A percentile compares a stretch with the other conserved stretches of the same genome.
Evolutionary conservation across 139 green algal genomes (phyloP).

Genomic region (Chlamydomonas schloesseri): DNA sequence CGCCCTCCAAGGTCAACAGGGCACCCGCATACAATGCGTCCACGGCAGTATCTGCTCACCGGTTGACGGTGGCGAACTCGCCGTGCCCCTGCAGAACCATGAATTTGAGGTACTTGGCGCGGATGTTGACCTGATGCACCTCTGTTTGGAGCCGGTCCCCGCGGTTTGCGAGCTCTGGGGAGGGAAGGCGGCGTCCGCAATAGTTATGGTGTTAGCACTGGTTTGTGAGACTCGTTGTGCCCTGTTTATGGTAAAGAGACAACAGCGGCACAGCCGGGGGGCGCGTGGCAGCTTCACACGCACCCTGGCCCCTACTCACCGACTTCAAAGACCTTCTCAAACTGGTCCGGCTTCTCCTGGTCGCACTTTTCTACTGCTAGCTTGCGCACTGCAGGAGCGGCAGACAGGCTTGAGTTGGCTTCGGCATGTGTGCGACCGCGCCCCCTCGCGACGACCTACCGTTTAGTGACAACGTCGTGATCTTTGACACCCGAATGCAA

Average conservation of each 20-base stretch:
- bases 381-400: slow-evolving; percentile 50
- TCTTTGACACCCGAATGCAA: slow-evolving; percentile 49
- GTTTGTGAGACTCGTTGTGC: background rate
- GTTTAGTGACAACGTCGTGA: slow-evolving; percentile 59
- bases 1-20: too few species aligned
- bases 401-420: background rate
- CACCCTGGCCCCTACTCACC: slow-evolving; percentile 15
- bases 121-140: slow-evolving; percentile 62
- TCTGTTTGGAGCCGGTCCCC: slow-evolving; percentile 57
- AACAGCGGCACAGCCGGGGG: too few species aligned
- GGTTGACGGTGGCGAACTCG: slow-evolving; percentile 63
- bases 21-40: too few species aligned
- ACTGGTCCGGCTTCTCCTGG: slow-evolving; percentile 48
- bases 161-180: slow-evolving; percentile 52
- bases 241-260: too few species aligned
- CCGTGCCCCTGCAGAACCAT: slow-evolving; percentile 52
- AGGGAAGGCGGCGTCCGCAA: background rate
- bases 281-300: too few species aligned
- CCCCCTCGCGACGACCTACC: slow-evolving; percentile 23
- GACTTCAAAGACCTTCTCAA: slow-evolving; percentile 66
- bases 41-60: background rate
- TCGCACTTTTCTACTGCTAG: slow-evolving; percentile 60
- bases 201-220: background rate
- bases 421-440: slow-evolving; percentile 4
- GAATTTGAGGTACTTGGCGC: slow-evolving; percentile 60